phyloP scores from a whole-genome alignment of 2,329 filamentous ascomycete genomes.

The Clarireedia homoeocarpa region DNA sequence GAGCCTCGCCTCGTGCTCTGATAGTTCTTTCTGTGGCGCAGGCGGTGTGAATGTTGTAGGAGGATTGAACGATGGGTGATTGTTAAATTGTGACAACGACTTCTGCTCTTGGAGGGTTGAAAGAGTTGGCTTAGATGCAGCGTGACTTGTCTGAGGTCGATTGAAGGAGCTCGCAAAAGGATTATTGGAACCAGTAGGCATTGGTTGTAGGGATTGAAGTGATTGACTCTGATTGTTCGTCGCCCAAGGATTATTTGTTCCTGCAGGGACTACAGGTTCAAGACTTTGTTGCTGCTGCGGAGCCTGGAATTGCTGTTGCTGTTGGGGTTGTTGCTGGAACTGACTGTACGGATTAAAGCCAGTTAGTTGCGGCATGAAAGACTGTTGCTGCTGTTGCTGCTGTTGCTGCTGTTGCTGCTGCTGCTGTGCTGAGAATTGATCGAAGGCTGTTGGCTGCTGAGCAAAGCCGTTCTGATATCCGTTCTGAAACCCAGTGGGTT shows the following conservation, averaged over 20 bases:
- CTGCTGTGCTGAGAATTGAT: conserved; percentile 55
- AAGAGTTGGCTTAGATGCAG: conserved; percentile 59
- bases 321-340: conserved; percentile 25
- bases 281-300: conserved; percentile 41
- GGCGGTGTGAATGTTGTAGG: conserved; percentile 37
- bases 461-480: conserved; percentile 64
- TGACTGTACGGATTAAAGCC: conserved; percentile 48
- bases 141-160: conserved; percentile 48
- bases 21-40: conserved; percentile 48
- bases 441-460: conserved; percentile 61
- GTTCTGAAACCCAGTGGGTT: conserved; percentile 59
- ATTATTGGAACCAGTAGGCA: conserved; percentile 94
- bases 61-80: conserved; percentile 40
- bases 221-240: conserved; percentile 49
- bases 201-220: conserved; percentile 61
- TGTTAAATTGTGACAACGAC: conserved; percentile 46
- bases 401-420: conserved; percentile 30
- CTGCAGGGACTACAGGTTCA: conserved; percentile 61
- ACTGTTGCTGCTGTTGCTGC: conserved; percentile 7
- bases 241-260: conserved; percentile 94
- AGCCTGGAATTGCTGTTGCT: conserved; percentile 13
- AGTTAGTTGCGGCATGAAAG: conserved; percentile 50
- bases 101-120: conserved; percentile 77
- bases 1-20: conserved; percentile 63
- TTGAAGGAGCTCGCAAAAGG: conserved; percentile 76